Conservation (phyloP, 495 filamentous ascomycete species). For the Trichocladium antarcticum region DNA sequence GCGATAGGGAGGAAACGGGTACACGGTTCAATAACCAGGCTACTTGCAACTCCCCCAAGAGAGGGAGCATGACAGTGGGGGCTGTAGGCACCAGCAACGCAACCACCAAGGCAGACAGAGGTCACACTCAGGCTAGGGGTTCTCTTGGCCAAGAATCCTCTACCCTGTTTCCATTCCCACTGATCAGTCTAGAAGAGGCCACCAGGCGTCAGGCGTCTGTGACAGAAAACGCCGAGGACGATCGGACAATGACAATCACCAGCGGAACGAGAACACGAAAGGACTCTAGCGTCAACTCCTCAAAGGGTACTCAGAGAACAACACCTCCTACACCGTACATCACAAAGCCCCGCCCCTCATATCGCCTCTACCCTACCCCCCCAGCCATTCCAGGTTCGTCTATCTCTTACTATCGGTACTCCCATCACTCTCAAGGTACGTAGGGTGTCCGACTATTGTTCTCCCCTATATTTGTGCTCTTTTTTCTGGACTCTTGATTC, state of each 20-base stretch:
- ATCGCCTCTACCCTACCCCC: slow-evolving; percentile 7
- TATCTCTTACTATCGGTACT: neutral
- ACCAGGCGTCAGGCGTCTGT: slow-evolving; percentile 16
- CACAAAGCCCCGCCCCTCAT: slow-evolving; percentile 11
- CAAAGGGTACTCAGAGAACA: slow-evolving; percentile 13
- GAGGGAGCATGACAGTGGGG: neutral
- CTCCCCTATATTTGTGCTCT: too few relatives aligned
- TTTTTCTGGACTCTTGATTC: neutral
- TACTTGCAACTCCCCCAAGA: neutral
- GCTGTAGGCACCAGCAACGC: neutral
- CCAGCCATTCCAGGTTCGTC: slow-evolving; percentile 1
- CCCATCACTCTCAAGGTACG: neutral
- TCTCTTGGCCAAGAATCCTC: slow-evolving; percentile 8
- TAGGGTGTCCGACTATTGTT: neutral
- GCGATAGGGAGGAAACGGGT: neutral
- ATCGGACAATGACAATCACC: slow-evolving; percentile 11
- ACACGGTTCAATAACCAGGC: neutral
- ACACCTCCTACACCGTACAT: slow-evolving; percentile 11
- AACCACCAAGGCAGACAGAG: too few relatives aligned
- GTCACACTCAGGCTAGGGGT: too few relatives aligned
- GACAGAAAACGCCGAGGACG: slow-evolving; percentile 10
- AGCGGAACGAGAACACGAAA: slow-evolving; percentile 13
- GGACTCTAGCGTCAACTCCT: slow-evolving; percentile 14
- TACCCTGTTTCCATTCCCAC: slow-evolving; percentile 17
- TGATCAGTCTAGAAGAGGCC: slow-evolving; percentile 21